Conservation (phyloP, 108 stramenopile genomes). For the Nitzschia sp. region DNA sequence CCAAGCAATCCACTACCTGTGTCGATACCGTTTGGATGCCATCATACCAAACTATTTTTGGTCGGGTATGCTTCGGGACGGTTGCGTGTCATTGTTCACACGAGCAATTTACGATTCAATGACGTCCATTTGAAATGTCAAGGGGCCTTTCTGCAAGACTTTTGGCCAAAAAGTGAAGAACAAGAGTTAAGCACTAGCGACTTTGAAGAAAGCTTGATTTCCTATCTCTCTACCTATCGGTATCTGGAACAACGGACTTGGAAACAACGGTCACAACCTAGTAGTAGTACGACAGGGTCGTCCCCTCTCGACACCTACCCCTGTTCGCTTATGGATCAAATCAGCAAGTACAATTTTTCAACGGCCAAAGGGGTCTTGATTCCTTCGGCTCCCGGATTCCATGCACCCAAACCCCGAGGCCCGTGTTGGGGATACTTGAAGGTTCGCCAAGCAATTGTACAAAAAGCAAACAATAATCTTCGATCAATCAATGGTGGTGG, state of each 20-base stretch:
- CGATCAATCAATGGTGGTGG: background rate
- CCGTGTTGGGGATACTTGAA: slow-evolving; percentile 40
- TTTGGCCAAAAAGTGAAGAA: slow-evolving; percentile 45
- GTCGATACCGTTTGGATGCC: slow-evolving; percentile 47
- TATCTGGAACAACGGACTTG: slow-evolving; percentile 42
- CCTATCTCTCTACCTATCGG: slow-evolving; percentile 63
- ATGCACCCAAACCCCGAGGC: slow-evolving; percentile 10
- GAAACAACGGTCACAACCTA: slow-evolving; percentile 9
- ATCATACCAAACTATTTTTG: slow-evolving; percentile 83
- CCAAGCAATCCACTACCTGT: slow-evolving; percentile 28
- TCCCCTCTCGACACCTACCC: background rate
- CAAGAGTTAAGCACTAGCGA: slow-evolving; percentile 9
- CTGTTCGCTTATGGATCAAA: slow-evolving; percentile 27
- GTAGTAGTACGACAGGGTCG: background rate
- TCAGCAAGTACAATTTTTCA: slow-evolving; percentile 70
- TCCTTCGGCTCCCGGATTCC: slow-evolving; percentile 74
- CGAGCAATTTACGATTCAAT: slow-evolving; percentile 57
- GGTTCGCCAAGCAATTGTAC: slow-evolving; percentile 44
- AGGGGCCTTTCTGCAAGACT: slow-evolving; percentile 69
- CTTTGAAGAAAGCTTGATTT: slow-evolving; percentile 69
- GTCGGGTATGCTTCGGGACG: slow-evolving; percentile 51
- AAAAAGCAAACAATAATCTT: background rate
- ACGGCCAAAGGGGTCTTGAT: slow-evolving; percentile 62
- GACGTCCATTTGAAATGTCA: slow-evolving; percentile 59
- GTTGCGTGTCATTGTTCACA: slow-evolving; percentile 73